phyloP scores from a whole-genome alignment of 192 early-diverging fungal species.

The Coemansia sp. region DNA sequence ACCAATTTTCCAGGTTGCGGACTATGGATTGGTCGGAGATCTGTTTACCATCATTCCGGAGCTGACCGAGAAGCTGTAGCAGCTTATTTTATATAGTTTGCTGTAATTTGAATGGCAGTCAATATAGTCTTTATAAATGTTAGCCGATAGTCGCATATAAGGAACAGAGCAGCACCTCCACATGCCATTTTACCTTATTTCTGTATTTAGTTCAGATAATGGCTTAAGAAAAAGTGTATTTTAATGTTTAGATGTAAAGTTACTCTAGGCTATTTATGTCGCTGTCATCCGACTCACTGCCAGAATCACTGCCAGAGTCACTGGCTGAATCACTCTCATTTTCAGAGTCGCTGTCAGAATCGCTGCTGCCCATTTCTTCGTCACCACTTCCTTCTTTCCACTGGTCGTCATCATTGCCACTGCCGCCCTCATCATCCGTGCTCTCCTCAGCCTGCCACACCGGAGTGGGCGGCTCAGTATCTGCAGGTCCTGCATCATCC shows the following conservation, averaged over 20 bases:
- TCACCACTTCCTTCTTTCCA: constrained; percentile 20
- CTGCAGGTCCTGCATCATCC: neutral
- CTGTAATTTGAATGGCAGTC: too few relatives aligned
- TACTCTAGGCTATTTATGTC: constrained; percentile 2
- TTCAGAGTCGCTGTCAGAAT: neutral
- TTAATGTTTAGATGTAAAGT: neutral
- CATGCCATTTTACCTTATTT: too few relatives aligned
- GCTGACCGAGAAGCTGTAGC: constrained; percentile 80
- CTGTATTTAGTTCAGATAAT: too few relatives aligned
- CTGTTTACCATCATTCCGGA: constrained; percentile 92
- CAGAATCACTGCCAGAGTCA: constrained; percentile 3
- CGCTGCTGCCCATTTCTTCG: constrained; percentile 8
- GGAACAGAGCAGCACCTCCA: too few relatives aligned
- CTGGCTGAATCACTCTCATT: neutral
- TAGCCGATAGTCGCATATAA: too few relatives aligned
- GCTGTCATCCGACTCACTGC: neutral
- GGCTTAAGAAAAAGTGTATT: too few relatives aligned
- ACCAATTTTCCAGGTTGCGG: constrained; percentile 97
- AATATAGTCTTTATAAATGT: too few relatives aligned
- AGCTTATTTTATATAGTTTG: neutral
- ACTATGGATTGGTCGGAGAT: constrained; percentile 94
- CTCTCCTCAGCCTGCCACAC: constrained; percentile 48
- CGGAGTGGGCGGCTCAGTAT: constrained; percentile 28
- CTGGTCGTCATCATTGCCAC: constrained; percentile 18
- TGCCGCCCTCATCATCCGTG: constrained; percentile 27